A percentile compares a stretch with the other conserved stretches of the same genome.
phyloP scores from a whole-genome alignment of 2,329 filamentous ascomycete species.

The Rosellinia necatrix region DNA sequence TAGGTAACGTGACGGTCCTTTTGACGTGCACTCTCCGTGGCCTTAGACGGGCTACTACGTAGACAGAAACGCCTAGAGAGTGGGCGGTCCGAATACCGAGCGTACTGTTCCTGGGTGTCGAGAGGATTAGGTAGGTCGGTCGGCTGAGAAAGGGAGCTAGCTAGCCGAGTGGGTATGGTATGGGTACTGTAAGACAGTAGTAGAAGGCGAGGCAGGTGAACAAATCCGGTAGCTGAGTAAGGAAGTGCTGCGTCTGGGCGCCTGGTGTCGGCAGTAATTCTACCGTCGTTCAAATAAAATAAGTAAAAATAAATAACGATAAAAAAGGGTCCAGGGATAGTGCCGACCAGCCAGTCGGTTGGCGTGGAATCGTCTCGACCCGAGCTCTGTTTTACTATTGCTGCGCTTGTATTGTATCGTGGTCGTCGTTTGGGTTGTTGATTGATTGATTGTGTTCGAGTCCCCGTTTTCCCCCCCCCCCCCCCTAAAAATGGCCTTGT shows the following conservation, averaged over 20 bases:
- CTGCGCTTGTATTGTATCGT: neutral
- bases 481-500: conserved; percentile 8
- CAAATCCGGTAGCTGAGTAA: conserved; percentile 30
- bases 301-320: too few relatives aligned
- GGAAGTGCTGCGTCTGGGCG: conserved; percentile 19
- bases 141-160: conserved; percentile 27
- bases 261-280: conserved; percentile 17
- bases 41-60: too few relatives aligned
- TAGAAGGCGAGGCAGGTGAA: conserved; percentile 26
- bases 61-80: conserved; percentile 4
- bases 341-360: too few relatives aligned
- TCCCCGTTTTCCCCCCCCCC: too few relatives aligned
- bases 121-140: conserved; percentile 29
- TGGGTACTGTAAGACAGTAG: conserved; percentile 19
- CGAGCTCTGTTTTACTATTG: neutral
- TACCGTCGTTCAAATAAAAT: conserved; percentile 12
- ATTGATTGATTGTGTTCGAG: conserved; percentile 10
- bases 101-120: conserved; percentile 11
- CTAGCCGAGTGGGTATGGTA: conserved; percentile 25
- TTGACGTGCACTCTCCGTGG: too few relatives aligned
- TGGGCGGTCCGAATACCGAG: conserved; percentile 27
- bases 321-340: conserved; percentile 13
- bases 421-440: conserved; percentile 5
- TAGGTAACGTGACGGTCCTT: conserved; percentile 18
- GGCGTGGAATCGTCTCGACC: too few relatives aligned